Conservation (phyloP, 441 rosid genomes). For the Raphanus hybrid region DNA sequence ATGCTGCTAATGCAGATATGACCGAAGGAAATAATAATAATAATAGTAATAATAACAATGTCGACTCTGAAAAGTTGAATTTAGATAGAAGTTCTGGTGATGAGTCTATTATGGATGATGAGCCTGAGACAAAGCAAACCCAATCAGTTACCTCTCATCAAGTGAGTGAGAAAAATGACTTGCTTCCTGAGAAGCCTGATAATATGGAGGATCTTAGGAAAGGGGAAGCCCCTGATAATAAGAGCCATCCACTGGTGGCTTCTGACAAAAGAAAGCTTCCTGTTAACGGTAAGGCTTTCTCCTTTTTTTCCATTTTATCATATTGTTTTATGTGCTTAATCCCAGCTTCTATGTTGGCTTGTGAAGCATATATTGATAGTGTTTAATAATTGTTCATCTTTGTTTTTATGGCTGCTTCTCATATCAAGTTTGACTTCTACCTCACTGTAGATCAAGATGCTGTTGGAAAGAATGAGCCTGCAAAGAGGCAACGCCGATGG, state of each 20-base stretch:
- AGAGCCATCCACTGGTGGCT: constrained; percentile 42
- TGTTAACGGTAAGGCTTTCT: constrained; percentile 53
- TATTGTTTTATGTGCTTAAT: not conserved
- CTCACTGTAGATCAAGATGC: constrained; percentile 68
- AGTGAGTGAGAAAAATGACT: constrained; percentile 55
- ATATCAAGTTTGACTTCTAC: not conserved
- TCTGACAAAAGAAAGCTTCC: constrained; percentile 83
- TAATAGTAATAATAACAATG: too few species aligned
- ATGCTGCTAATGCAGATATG: constrained; percentile 71
- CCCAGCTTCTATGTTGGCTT: not conserved
- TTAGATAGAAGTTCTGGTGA: constrained; percentile 98
- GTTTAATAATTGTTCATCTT: not conserved
- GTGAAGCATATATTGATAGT: not conserved
- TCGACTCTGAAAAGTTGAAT: constrained; percentile 69
- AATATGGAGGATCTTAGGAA: constrained; percentile 53
- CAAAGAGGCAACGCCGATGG: constrained; percentile 90
- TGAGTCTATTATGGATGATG: constrained; percentile 89
- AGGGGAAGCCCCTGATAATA: constrained; percentile 52
- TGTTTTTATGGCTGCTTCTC: not conserved
- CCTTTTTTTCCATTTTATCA: too few species aligned
- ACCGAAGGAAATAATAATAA: constrained; percentile 47
- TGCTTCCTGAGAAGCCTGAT: constrained; percentile 49
- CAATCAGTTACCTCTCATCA: constrained; percentile 70
- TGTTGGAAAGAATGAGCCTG: constrained; percentile 61
- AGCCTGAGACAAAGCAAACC: constrained; percentile 73